phyloP scores from a whole-genome alignment of 2,329 filamentous ascomycete species.

The Cladophialophora bantiana region DNA sequence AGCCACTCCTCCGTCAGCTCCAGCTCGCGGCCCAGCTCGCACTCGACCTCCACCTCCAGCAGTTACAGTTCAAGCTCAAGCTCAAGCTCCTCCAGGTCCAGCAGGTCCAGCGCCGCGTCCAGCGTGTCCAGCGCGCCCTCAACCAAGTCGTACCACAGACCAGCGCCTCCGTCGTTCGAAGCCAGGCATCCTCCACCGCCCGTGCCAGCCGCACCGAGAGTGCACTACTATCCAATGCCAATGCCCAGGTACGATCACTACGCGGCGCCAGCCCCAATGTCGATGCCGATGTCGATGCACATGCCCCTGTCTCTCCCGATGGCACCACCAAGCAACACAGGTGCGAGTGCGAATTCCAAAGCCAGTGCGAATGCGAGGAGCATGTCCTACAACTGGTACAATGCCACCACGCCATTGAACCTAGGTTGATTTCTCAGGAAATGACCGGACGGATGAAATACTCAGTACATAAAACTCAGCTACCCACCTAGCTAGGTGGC shows the following conservation, averaged over 20 bases:
- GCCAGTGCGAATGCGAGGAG: slow-evolving; percentile 22
- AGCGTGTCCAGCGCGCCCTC: slow-evolving; percentile 6
- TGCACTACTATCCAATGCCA: not conserved
- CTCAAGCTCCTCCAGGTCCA: slow-evolving; percentile 11
- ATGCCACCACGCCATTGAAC: slow-evolving; percentile 36
- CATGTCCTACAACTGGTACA: slow-evolving; percentile 37
- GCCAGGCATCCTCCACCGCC: not conserved
- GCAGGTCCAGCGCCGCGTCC: slow-evolving; percentile 16
- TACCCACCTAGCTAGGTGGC: too few relatives aligned
- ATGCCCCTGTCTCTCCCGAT: slow-evolving; percentile 2
- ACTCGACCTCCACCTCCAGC: not conserved
- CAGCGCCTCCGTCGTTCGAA: not conserved
- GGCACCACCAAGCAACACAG: slow-evolving; percentile 9
- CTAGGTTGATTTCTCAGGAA: slow-evolving; percentile 9
- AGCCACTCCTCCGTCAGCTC: not conserved
- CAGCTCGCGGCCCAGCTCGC: not conserved
- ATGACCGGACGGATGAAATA: not conserved
- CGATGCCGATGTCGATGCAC: slow-evolving; percentile 3
- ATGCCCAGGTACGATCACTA: slow-evolving; percentile 9
- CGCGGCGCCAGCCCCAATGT: not conserved
- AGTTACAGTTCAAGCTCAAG: slow-evolving; percentile 9
- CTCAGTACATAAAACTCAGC: not conserved
- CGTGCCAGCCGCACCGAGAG: not conserved
- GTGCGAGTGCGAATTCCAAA: not conserved
- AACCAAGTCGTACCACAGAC: slow-evolving; percentile 14